Percentiles rank a stretch among this genome's conserved stretches.
These are phyloP conservation scores for Camillea tinctor DNA, from an alignment of 2,329 filamentous ascomycete genomes.

Conservation along the genomic window DNA sequence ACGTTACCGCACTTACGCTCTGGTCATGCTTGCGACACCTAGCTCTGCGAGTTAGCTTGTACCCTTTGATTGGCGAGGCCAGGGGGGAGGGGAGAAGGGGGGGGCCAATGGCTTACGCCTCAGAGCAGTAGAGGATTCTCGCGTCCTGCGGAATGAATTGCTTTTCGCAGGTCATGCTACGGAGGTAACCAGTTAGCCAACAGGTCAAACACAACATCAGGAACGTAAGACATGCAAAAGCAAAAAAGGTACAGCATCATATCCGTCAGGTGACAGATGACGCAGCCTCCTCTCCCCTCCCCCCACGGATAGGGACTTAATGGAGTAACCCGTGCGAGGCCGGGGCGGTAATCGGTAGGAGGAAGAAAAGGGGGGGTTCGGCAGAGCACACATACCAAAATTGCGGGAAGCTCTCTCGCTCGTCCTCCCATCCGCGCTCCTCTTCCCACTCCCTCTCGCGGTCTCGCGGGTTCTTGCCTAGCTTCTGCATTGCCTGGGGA, in stretches of 20 bases:
- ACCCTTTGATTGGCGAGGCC: conserved; percentile 12
- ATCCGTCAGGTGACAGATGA: conserved; percentile 24
- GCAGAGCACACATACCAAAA: conserved; percentile 55
- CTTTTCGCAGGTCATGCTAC: conserved; percentile 66
- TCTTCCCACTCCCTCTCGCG: conserved; percentile 51
- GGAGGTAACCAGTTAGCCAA: conserved; percentile 26
- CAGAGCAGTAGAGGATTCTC: conserved; percentile 61
- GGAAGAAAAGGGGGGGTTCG: conserved; percentile 15
- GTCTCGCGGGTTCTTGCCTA: conserved; percentile 50
- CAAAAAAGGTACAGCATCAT: conserved; percentile 11
- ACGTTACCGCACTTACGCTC: conserved; percentile 33
- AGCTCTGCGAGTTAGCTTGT: conserved; percentile 24
- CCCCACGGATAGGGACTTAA: conserved; percentile 15
- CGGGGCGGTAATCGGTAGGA: conserved; percentile 8
- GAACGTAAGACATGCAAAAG: conserved; percentile 24
- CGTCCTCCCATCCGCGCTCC: conserved; percentile 51
- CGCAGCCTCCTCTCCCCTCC: too few species aligned
- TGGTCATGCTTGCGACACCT: conserved; percentile 58
- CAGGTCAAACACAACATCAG: conserved; percentile 23
- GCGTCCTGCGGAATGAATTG: conserved; percentile 61
- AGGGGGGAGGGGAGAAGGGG: too few species aligned
- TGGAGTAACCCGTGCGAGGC: conserved; percentile 13
- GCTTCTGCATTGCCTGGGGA: conserved; percentile 42
- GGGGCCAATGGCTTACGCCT: conserved; percentile 54
- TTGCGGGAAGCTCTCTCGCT: conserved; percentile 63